Evolutionary conservation across 2,329 filamentous ascomycete species (phyloP), one percentile per base, ranked within the genome.

Genomic region (Talaromyces sp.): DNA sequence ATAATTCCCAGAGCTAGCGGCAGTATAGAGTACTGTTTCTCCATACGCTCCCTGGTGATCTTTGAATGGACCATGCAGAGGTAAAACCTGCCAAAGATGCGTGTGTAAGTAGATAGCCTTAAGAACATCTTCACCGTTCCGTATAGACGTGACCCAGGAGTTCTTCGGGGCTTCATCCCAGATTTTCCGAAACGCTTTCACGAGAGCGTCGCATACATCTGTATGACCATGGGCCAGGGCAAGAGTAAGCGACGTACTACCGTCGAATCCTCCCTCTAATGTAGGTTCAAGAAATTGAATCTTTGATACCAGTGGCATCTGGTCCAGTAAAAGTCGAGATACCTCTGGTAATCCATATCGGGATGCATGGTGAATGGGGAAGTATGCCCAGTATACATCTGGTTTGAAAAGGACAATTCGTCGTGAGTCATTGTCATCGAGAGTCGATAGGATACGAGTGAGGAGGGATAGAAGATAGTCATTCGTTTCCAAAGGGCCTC

Each of bases 21-120:
- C 58, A 47, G 43, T 29, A 40, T 60, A 60, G 40, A 60, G 58
- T 22, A 38, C 58, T 4, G 40, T 60, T 31, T 47, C 58, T 31
- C 58, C 40, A 27, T 47, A 13, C 19, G 25, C n/a, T 19, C 58
- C 58, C 29, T 27, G 58, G 31, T 60, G 22, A 7, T 60, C 15
- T 29, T 45, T 15, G 17, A 34, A 25, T 3, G 58, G 58, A 8
- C 43, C 27, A 6, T 29, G 15, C 2, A 2, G 25, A 45, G 43
- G 40, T 22, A 60, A 34, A 34, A 2, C 11, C n/a, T 13, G 15
- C 38, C 40, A 60, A 17, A 43, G 2, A 5, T 34, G 11, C n/a
- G 17, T 17, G 29, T 31, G 22, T 8, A 8, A 43, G 22, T 43
- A 27, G 25, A 60, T 43, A 11, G 11, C 17, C 13, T 22, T 29